Evolutionary conservation across 352 stramenopile species (phyloP).

Genomic region (Discostella stelligera): DNA sequence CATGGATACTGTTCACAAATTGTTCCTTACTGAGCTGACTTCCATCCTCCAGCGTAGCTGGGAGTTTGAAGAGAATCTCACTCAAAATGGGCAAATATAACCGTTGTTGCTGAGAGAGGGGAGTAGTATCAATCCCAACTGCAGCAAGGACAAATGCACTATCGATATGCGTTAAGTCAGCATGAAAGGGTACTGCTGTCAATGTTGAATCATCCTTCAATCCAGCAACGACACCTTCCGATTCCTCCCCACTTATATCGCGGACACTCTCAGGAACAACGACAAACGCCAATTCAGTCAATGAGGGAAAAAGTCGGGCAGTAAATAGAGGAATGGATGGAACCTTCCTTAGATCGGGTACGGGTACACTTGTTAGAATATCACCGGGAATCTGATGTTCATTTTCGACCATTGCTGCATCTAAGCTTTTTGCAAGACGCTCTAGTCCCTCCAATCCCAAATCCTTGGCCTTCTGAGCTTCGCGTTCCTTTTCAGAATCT

Average conservation of each 20-base stretch:
- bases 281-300: background rate
- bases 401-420: conserved; percentile 45
- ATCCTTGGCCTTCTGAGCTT: conserved; percentile 22
- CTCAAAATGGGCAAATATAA: conserved; percentile 52
- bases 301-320: conserved; percentile 24
- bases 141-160: conserved; percentile 49
- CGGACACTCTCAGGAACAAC: conserved; percentile 42
- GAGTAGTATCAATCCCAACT: conserved; percentile 43
- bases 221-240: conserved; percentile 16
- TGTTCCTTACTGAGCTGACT: conserved; percentile 38
- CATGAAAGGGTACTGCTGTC: conserved; percentile 29
- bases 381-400: conserved; percentile 42
- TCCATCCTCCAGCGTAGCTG: conserved; percentile 42
- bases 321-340: conserved; percentile 43
- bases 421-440: conserved; percentile 19
- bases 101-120: conserved; percentile 26
- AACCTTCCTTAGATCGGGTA: conserved; percentile 51
- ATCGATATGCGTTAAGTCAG: conserved; percentile 52
- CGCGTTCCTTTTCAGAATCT: conserved; percentile 39
- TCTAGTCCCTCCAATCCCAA: conserved; percentile 39
- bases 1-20: conserved; percentile 44
- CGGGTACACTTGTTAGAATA: conserved; percentile 42
- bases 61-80: conserved; percentile 58
- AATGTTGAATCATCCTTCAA: conserved; percentile 19
- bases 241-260: conserved; percentile 14